Evolutionary conservation across 768 basidiomycete genomes (phyloP), one percentile per base, ranked within the genome.

Genomic region (Hydnomerulius pinastri): DNA sequence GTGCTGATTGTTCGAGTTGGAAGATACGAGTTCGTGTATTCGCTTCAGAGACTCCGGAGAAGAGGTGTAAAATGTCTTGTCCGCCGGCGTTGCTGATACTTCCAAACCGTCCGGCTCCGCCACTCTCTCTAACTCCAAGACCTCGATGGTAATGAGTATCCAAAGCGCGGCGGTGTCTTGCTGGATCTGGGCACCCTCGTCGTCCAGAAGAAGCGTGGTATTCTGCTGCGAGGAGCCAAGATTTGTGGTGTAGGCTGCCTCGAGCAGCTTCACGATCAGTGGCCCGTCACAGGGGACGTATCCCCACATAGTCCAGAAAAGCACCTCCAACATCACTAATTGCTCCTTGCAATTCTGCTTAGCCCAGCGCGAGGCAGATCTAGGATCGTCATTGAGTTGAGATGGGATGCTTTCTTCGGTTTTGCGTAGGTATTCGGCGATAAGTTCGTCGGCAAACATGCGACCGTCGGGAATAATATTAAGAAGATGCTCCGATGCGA

Each of bases 221-320:
- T 86, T 85, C 28, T 73, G 70, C 64, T 92, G 92, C 1, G 57
- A 63, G 3, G 79, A 76, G 0, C 91, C 91, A 5, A 92, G 76
- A 36, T 80, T 75, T 0, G 84, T 83, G 27, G 68, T 67, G 61
- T 86, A 87, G 6, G 85, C 84, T 1, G 82, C 75, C 51, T 85
- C 76, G 64, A 84, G 82, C 30, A 93, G 77, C 46, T 73, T 71
- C 56, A 77, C 74, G 24, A 91, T 84, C 48, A 87, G 61, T 4
- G 78, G 71, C 2, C 86, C 89, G 30, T 74, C 78, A 58, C 89
- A 86, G 0, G 85, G 68, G 10, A 81, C 79, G 50, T 82, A 85
- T 11, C 80, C 83, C 84, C 87, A 95, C 80, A 93, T 86, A 4
- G 84, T 78, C 82, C 90, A 91, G 68, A 97, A 98, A 38, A 97